phyloP scores from a whole-genome alignment of 192 early-diverging fungal genomes.

The Spinellus fusiger region DNA sequence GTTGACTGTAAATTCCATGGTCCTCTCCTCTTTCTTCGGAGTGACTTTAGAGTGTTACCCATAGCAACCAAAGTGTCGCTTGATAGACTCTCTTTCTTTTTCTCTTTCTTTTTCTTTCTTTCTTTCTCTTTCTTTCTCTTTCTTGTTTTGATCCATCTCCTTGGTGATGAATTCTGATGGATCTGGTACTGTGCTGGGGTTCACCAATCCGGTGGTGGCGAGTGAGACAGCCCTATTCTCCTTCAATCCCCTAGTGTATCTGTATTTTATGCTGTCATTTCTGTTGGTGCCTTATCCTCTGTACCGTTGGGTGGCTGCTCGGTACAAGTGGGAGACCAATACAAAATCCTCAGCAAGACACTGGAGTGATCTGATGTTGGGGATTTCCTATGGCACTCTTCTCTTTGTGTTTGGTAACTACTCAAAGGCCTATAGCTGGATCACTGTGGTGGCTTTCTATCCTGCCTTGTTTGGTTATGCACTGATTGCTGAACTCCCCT shows the following conservation, averaged over 20 bases:
- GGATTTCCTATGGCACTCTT: slow-evolving; percentile 54
- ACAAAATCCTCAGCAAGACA: slow-evolving; percentile 57
- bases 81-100: background rate
- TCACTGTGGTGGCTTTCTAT: slow-evolving; percentile 34
- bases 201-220: slow-evolving; percentile 2
- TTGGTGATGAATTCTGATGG: slow-evolving; percentile 2
- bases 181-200: background rate
- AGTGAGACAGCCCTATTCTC: slow-evolving; percentile 32
- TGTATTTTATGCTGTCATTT: slow-evolving; percentile 50
- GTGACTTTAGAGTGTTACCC: too few species aligned
- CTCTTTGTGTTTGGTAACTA: slow-evolving; percentile 77
- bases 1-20: too few species aligned
- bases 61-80: background rate
- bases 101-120: background rate
- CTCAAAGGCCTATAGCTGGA: slow-evolving; percentile 35
- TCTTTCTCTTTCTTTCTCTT: background rate
- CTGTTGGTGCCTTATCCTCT: slow-evolving; percentile 46
- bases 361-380: slow-evolving; percentile 56
- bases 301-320: slow-evolving; percentile 53
- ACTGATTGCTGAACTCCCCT: slow-evolving; percentile 59
- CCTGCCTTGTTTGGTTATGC: slow-evolving; percentile 46
- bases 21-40: too few species aligned
- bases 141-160: background rate
- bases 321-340: slow-evolving; percentile 62
- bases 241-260: slow-evolving; percentile 42